Conservation (phyloP, 192 early-diverging fungal genomes). For the Backusella macrospora region DNA sequence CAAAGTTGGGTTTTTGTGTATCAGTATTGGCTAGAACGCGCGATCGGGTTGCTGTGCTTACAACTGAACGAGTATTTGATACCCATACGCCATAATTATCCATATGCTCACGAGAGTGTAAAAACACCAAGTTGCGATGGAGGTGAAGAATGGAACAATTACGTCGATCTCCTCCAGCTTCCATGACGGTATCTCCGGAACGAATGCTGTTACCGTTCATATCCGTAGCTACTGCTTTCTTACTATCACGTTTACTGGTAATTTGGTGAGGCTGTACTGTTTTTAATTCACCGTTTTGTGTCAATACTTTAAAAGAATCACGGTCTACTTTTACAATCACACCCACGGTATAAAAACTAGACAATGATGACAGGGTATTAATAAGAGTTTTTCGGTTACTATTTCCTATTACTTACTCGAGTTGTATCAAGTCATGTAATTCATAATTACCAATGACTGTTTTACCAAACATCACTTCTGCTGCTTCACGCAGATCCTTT, state of each 20-base stretch:
- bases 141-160: constrained; percentile 82
- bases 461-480: constrained; percentile 66
- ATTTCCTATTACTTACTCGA: constrained; percentile 56
- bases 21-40: neutral
- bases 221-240: constrained; percentile 51
- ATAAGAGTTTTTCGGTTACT: neutral
- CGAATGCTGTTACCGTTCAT: constrained; percentile 57
- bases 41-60: constrained; percentile 45
- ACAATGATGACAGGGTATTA: neutral
- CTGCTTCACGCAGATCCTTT: constrained; percentile 81
- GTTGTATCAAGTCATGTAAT: constrained; percentile 85
- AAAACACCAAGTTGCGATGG: constrained; percentile 79
- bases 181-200: constrained; percentile 75
- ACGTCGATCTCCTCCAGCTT: constrained; percentile 65
- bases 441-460: constrained; percentile 73
- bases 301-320: constrained; percentile 75
- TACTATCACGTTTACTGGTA: constrained; percentile 67
- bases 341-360: constrained; percentile 70
- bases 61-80: constrained; percentile 63
- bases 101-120: constrained; percentile 71
- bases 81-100: constrained; percentile 83
- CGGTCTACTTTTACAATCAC: constrained; percentile 81
- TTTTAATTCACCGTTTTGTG: constrained; percentile 70
- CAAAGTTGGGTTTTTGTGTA: constrained; percentile 13
- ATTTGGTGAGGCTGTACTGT: constrained; percentile 73